Base-by-base conservation (phyloP, 1,284 basidiomycete genomes). In the Ceratobasidium sp. region DNA sequence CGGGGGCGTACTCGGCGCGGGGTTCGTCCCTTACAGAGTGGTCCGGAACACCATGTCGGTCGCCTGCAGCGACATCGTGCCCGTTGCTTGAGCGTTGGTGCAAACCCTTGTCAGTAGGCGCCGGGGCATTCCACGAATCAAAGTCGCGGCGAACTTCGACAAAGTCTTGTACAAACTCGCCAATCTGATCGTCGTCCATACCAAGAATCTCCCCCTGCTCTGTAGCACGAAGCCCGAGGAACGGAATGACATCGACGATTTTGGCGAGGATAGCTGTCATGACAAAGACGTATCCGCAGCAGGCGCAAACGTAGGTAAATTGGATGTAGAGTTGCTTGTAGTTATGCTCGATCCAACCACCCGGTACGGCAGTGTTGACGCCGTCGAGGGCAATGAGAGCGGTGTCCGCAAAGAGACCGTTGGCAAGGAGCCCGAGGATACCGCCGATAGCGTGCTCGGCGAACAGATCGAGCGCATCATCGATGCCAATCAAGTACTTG, bases 391-490 rank as follows among this genome's bases (percentile, higher is more conserved):
- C 82, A 62, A 87, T 85, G 68, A 90, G 80, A 16, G 76, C 77
- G 11, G 75, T 77, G 23, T 85, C 87, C 1, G 91, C 90, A 73
- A 98, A 97, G 74, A 95, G 82, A 1, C 80, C 90, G 73, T 91
- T 93, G 74, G 85, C 78, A 47, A 98, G 76, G 41, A 93, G 83
- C 46, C 95, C 94, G 58, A 96, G 83, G 23, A 95, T 85, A 54
- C 95, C 95, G 2, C 92, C 93, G 19, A 98, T 79, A 47, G 90
- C 94, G 81, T 98, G 93, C 74, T 93, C 90, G n/a, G 91, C 89
- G 76, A 90, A 93, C 69, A 93, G 83, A 84, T 93, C 90, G 57
- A 94, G 86, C 0, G 90, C 87, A 74, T 94, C 91, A 76, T 95
- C 92, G 57, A 92, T 85, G 21, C 81, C 80, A 69, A 90, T 72